phyloP scores from a whole-genome alignment of 768 basidiomycete species.

The Leccinum disarticulatum region DNA sequence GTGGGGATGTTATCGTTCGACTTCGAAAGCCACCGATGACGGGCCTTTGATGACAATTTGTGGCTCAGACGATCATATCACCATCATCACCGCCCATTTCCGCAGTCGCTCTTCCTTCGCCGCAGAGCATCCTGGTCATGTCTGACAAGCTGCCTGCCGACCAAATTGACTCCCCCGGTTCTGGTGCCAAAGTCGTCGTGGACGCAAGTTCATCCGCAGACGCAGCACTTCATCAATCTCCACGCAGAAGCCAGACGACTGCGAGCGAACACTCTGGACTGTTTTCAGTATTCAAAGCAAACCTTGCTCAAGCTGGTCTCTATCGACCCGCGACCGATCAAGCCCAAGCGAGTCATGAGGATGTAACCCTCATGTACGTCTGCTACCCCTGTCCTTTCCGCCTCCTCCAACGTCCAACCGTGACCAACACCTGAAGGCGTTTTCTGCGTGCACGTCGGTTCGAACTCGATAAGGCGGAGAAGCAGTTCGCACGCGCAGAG shows the following conservation, averaged over 20 bases:
- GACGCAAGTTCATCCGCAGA: background rate
- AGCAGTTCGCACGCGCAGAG: slow-evolving; percentile 68
- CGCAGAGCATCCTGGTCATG: background rate
- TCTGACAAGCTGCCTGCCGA: background rate
- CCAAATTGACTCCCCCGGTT: background rate
- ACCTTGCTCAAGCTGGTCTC: slow-evolving; percentile 48
- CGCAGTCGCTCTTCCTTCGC: background rate
- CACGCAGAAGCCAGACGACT: background rate
- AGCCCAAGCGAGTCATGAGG: slow-evolving; percentile 54
- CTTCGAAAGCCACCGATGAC: no score
- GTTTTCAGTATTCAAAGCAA: slow-evolving; percentile 52
- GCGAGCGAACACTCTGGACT: slow-evolving; percentile 5
- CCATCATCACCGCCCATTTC: background rate
- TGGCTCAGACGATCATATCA: background rate
- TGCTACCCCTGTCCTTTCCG: background rate
- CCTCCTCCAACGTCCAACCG: background rate
- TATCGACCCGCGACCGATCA: slow-evolving; percentile 42
- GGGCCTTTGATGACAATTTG: background rate
- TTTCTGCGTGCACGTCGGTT: slow-evolving; percentile 81
- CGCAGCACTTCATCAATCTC: background rate
- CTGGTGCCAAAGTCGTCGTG: background rate
- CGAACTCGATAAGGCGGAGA: slow-evolving; percentile 58
- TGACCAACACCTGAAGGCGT: slow-evolving; percentile 46
- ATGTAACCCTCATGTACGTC: slow-evolving; percentile 63
- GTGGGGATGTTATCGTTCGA: no score